Evolutionary conservation across 176 grass and related monocot species (phyloP).

Genomic region (Pontederia paniculata): DNA sequence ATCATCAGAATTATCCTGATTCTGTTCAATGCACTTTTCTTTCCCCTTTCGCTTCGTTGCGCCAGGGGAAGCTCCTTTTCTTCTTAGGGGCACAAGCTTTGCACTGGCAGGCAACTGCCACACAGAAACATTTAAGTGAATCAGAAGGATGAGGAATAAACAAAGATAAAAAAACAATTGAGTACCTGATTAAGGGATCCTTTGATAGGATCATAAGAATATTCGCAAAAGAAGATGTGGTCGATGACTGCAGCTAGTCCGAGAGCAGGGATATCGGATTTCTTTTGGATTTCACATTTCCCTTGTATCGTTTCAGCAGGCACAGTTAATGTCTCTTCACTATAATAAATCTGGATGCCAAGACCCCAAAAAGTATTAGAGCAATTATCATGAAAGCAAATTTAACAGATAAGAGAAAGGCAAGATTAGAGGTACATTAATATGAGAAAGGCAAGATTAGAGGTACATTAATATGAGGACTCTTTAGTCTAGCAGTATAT

Average conservation of each 20-base stretch:
- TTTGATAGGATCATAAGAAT: constrained; percentile 67
- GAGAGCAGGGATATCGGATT: constrained; percentile 48
- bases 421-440: too few species aligned
- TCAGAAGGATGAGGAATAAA: not conserved
- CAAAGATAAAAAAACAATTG: constrained; percentile 4
- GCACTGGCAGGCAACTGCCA: constrained; percentile 56
- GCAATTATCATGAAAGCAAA: too few species aligned
- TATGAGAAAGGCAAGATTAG: too few species aligned
- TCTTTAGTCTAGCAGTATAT: too few species aligned
- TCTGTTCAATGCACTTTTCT: constrained; percentile 41
- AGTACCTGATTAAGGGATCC: constrained; percentile 91
- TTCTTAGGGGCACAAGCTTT: constrained; percentile 35
- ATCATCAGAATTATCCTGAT: constrained; percentile 27
- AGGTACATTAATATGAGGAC: too few species aligned
- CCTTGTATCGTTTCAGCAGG: constrained; percentile 76
- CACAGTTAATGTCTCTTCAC: constrained; percentile 69
- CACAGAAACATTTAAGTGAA: constrained; percentile 17
- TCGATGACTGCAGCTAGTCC: constrained; percentile 59
- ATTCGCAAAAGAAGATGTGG: constrained; percentile 89
- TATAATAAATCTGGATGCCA: constrained; percentile 71
- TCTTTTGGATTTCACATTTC: constrained; percentile 88
- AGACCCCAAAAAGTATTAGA: too few species aligned
- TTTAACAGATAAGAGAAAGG: too few species aligned
- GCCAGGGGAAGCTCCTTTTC: constrained; percentile 26
- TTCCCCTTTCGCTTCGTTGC: constrained; percentile 85